phyloP scores from a whole-genome alignment of 768 basidiomycete species.

The Paxillus ammoniavirescens region DNA sequence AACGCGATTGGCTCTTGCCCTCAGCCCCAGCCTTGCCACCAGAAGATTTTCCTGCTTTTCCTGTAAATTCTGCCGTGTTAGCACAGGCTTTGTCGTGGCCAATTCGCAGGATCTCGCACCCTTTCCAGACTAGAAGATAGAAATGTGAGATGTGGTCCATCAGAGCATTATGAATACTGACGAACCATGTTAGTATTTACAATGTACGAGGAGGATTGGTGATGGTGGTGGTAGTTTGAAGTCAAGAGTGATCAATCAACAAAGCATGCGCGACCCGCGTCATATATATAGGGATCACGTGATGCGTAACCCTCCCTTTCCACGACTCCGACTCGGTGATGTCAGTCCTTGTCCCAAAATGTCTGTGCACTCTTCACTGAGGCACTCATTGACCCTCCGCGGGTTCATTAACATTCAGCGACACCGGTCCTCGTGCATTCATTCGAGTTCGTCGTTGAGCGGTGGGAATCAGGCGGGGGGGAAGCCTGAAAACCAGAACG shows the following conservation, averaged over 20 bases:
- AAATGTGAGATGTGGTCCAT: conserved; percentile 4
- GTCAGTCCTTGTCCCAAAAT: conserved; percentile 19
- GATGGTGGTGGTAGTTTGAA: conserved; percentile 28
- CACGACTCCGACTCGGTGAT: conserved; percentile 9
- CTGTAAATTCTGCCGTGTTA: conserved; percentile 25
- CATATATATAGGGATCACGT: conserved; percentile 35
- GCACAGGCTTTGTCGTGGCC: neutral
- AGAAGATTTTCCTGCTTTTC: conserved; percentile 48
- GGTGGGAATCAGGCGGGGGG: neutral
- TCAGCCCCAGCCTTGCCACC: conserved; percentile 50
- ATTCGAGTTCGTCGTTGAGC: conserved; percentile 20
- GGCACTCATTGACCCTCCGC: conserved; percentile 6
- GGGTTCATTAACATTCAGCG: conserved; percentile 1
- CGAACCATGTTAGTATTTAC: conserved; percentile 27
- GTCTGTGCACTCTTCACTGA: conserved; percentile 13
- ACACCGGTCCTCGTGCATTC: conserved; percentile 7
- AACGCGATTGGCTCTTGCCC: conserved; percentile 65
- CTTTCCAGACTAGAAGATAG: conserved; percentile 28
- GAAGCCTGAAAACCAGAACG: neutral
- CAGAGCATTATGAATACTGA: neutral
- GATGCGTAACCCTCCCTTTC: conserved; percentile 17
- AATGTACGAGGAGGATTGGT: conserved; percentile 18
- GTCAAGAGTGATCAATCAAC: conserved; percentile 32
- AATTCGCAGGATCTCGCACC: conserved; percentile 15
- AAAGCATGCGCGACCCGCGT: conserved; percentile 29